A percentile compares a stretch with the other conserved stretches of the same genome.
Evolutionary conservation across 2,329 filamentous ascomycete genomes (phyloP).

Genomic region (Cercospora canescens): DNA sequence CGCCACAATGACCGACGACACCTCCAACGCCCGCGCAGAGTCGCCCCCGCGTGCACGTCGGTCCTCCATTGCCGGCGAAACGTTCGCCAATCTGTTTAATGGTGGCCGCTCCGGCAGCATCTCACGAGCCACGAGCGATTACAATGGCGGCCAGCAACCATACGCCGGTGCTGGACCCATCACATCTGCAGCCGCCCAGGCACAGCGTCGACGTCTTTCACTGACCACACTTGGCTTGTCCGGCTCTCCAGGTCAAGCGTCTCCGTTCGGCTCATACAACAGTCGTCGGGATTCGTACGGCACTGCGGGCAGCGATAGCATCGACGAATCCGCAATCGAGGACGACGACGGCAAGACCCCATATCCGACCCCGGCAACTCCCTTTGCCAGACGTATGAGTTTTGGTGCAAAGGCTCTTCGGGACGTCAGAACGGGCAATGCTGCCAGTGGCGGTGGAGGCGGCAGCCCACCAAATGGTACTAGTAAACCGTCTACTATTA

Average conservation of each 20-base stretch:
- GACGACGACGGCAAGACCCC: conserved; percentile 49
- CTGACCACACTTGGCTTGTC: conserved; percentile 51
- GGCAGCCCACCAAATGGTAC: conserved; percentile 36
- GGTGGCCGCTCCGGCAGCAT: conserved; percentile 32
- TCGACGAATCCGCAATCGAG: conserved; percentile 52
- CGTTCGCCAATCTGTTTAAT: conserved; percentile 51
- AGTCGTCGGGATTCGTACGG: conserved; percentile 46
- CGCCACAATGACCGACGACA: conserved; percentile 26
- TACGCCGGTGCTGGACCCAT: conserved; percentile 45
- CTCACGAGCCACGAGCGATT: conserved; percentile 34
- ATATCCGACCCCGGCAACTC: conserved; percentile 54
- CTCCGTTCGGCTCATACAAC: conserved; percentile 45
- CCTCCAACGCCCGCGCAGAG: conserved; percentile 3
- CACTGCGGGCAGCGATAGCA: conserved; percentile 42
- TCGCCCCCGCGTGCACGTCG: conserved; percentile 40
- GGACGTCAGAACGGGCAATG: conserved; percentile 58
- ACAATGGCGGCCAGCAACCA: conserved; percentile 31
- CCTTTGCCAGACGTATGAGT: conserved; percentile 82
- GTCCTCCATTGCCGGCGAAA: conserved; percentile 50
- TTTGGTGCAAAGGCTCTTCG: conserved; percentile 80
- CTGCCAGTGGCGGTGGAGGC: conserved; percentile 30
- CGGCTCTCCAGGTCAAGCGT: conserved; percentile 44
- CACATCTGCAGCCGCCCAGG: conserved; percentile 50
- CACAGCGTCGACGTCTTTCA: conserved; percentile 51
- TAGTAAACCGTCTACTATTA: conserved; percentile 33